Evolutionary conservation across 163 green algal genomes (phyloP).

Genomic region (Chlamydomonas reinhardtii): DNA sequence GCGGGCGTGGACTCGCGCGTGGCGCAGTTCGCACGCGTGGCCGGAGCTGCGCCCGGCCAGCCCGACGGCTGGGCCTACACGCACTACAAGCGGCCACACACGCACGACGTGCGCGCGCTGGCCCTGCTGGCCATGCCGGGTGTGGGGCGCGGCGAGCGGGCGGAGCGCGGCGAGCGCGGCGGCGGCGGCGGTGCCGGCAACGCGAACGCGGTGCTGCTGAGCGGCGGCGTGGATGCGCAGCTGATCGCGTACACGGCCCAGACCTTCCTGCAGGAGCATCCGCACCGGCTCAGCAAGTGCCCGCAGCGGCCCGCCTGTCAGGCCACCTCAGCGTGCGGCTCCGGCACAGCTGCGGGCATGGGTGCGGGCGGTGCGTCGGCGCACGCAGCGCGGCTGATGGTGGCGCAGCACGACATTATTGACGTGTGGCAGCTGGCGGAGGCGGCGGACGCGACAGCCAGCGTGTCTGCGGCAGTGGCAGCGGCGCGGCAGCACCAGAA

Average conservation of each 20-base stretch:
- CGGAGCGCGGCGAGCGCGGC: too few species aligned
- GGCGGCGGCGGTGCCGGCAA: too few species aligned
- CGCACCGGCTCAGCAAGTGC: conserved; percentile 54
- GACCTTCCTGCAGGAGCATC: conserved; percentile 80
- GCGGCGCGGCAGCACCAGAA: too few species aligned
- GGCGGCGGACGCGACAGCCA: neutral
- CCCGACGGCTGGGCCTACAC: conserved; percentile 79
- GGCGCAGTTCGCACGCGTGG: conserved; percentile 51
- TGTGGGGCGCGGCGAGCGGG: conserved; percentile 36
- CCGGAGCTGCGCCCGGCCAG: conserved; percentile 4
- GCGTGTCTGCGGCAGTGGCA: neutral
- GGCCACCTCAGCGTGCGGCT: neutral
- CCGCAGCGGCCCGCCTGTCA: conserved; percentile 53
- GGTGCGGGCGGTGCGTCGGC: neutral
- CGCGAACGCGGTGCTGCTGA: conserved; percentile 75
- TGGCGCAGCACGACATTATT: conserved; percentile 54
- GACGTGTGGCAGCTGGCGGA: conserved; percentile 77
- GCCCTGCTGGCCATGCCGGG: conserved; percentile 74
- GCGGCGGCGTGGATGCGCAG: conserved; percentile 90
- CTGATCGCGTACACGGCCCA: conserved; percentile 83
- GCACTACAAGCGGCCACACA: conserved; percentile 87
- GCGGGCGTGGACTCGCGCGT: conserved; percentile 88
- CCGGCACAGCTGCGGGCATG: neutral
- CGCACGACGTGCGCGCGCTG: conserved; percentile 91
- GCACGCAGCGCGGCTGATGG: conserved; percentile 60